These are phyloP conservation scores for Mycena floridula DNA, from an alignment of 768 basidiomycete genomes.

Conservation along the genomic window DNA sequence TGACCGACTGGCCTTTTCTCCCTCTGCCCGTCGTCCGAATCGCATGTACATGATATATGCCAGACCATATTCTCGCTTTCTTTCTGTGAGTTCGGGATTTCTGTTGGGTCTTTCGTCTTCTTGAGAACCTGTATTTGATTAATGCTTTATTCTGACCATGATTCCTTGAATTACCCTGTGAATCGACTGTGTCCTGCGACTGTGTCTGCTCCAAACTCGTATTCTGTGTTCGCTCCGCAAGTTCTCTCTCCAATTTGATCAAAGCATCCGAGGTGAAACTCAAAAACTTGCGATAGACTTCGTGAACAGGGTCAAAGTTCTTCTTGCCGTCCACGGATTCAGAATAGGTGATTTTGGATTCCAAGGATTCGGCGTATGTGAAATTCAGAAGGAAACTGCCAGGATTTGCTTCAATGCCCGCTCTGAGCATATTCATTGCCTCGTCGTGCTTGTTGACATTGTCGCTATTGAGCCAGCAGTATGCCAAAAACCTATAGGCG, in stretches of 20 bases:
- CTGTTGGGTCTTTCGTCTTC: background rate
- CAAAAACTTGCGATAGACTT: constrained; percentile 69
- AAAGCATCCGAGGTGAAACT: no score
- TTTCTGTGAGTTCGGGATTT: no score
- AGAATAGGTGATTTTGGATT: constrained; percentile 40
- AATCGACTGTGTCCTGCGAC: background rate
- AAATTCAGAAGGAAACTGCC: constrained; percentile 85
- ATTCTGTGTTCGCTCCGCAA: constrained; percentile 51
- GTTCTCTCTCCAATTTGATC: constrained; percentile 57
- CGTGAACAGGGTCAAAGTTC: constrained; percentile 63
- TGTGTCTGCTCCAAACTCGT: background rate
- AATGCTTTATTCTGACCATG: no score
- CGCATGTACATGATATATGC: constrained; percentile 92
- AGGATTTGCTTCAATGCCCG: constrained; percentile 86
- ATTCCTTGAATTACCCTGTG: no score
- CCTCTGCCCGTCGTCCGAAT: constrained; percentile 84
- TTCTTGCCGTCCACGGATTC: background rate
- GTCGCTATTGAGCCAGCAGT: constrained; percentile 70
- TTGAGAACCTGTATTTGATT: no score
- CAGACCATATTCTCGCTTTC: constrained; percentile 71
- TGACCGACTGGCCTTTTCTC: constrained; percentile 68
- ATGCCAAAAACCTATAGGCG: constrained; percentile 80
- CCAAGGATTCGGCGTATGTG: constrained; percentile 73
- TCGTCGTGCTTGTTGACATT: constrained; percentile 80
- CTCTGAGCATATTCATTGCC: constrained; percentile 70